Conservation (phyloP, 2,329 filamentous ascomycete genomes). For the Xylaria sp. region DNA sequence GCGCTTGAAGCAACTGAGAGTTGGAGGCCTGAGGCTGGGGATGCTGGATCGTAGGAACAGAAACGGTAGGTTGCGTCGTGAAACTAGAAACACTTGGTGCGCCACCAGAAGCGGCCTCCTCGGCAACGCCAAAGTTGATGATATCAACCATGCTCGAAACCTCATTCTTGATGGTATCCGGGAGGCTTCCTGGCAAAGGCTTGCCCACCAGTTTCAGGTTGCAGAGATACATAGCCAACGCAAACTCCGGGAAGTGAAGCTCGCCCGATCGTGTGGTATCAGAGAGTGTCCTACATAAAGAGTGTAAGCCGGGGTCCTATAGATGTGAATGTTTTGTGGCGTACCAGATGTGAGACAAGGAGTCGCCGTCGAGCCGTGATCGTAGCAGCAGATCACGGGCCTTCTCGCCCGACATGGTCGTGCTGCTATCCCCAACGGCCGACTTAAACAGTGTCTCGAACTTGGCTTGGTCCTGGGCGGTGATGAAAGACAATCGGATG, state of each 20-base stretch:
- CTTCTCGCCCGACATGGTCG: conserved; percentile 87
- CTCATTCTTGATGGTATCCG: conserved; percentile 87
- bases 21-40: conserved; percentile 72
- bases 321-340: conserved; percentile 20
- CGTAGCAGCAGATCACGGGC: conserved; percentile 83
- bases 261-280: conserved; percentile 96
- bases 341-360: conserved; percentile 88
- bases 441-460: conserved; percentile 98
- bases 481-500: conserved; percentile 92
- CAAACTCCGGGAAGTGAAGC: conserved; percentile 95
- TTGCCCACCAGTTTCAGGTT: conserved; percentile 89
- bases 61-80: conserved; percentile 46
- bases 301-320: conserved; percentile 20
- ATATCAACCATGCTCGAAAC: conserved; percentile 99
- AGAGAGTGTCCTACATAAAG: conserved; percentile 65
- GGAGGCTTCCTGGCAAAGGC: conserved; percentile 65
- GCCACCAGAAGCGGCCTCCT: conserved; percentile 55
- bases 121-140: conserved; percentile 87
- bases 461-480: conserved; percentile 87
- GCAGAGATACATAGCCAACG: conserved; percentile 96
- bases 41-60: conserved; percentile 56
- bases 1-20: conserved; percentile 56
- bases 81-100: conserved; percentile 68
- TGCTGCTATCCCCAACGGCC: conserved; percentile 76
- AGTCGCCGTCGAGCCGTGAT: conserved; percentile 80